Evolutionary conservation across 768 basidiomycete species (phyloP).

Genomic region (Hortiboletus flavorubellus): DNA sequence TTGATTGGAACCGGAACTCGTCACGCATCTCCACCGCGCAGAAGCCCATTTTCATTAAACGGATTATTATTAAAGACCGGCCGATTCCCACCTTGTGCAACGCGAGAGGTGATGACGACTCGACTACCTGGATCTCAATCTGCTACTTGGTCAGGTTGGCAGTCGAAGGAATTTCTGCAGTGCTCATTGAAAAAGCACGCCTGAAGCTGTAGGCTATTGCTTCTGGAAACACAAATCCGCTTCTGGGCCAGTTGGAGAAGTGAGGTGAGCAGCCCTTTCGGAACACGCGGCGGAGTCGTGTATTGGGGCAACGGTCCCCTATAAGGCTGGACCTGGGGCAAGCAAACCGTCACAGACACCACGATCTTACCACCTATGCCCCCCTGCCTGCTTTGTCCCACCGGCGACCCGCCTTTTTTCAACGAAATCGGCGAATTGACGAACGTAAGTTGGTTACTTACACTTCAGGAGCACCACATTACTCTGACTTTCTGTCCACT

Average conservation of each 20-base stretch:
- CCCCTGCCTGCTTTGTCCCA: slow-evolving; percentile 24
- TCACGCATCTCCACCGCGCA: background rate
- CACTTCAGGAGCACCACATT: background rate
- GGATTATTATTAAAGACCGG: slow-evolving; percentile 14
- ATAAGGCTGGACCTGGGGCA: slow-evolving; percentile 23
- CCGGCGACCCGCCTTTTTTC: slow-evolving; percentile 23
- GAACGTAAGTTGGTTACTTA: slow-evolving; percentile 10
- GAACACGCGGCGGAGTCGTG: slow-evolving; percentile 34
- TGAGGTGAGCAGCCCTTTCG: slow-evolving; percentile 25
- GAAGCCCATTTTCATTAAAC: slow-evolving; percentile 17
- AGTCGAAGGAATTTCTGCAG: slow-evolving; percentile 5
- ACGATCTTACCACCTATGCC: slow-evolving; percentile 23
- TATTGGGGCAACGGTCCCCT: slow-evolving; percentile 30
- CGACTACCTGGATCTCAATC: slow-evolving; percentile 1
- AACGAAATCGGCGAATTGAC: slow-evolving; percentile 14
- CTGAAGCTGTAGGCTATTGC: slow-evolving; percentile 9
- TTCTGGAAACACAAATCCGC: slow-evolving; percentile 20
- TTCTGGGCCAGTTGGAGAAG: slow-evolving; percentile 22
- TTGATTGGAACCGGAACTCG: background rate
- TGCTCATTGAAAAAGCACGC: slow-evolving; percentile 27
- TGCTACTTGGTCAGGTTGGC: background rate
- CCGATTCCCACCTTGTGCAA: slow-evolving; percentile 22
- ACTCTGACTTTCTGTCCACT: slow-evolving; percentile 3
- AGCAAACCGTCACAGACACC: slow-evolving; percentile 11
- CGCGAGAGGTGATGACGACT: background rate